phyloP scores from a whole-genome alignment of 2,329 filamentous ascomycete species.

The Pestalotiopsis sp. region DNA sequence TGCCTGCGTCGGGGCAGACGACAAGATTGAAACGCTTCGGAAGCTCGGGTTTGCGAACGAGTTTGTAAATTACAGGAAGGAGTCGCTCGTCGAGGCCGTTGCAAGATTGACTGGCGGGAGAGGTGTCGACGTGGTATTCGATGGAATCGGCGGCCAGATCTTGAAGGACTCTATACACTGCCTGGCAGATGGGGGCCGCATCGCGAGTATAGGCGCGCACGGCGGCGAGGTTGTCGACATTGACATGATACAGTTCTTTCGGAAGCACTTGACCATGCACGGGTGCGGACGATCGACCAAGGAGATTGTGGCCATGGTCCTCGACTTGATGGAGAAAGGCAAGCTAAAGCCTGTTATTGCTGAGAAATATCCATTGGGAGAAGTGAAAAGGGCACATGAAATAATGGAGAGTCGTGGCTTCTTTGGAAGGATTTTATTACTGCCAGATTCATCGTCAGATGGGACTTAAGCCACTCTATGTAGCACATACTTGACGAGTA shows the following conservation, averaged over 20 bases:
- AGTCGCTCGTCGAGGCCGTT: slow-evolving; percentile 1
- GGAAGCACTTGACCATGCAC: slow-evolving; percentile 10
- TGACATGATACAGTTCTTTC: slow-evolving; percentile 13
- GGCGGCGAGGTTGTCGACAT: slow-evolving; percentile 10
- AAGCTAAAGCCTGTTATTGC: neutral
- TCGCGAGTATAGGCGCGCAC: slow-evolving; percentile 9
- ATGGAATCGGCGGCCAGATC: slow-evolving; percentile 9
- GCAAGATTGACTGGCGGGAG: neutral
- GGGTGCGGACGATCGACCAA: slow-evolving; percentile 11
- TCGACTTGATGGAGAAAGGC: slow-evolving; percentile 5
- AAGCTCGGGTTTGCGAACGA: slow-evolving; percentile 5
- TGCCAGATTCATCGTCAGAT: neutral
- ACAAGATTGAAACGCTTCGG: slow-evolving; percentile 1
- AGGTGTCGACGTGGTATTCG: slow-evolving; percentile 10
- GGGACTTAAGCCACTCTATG: neutral
- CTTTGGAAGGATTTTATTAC: slow-evolving; percentile 7
- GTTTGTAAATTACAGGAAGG: slow-evolving; percentile 8
- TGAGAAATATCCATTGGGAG: neutral
- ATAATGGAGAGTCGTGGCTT: slow-evolving; percentile 4
- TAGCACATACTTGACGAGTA: neutral
- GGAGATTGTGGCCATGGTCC: slow-evolving; percentile 2
- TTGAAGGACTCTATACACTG: neutral
- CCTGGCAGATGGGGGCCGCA: slow-evolving; percentile 4
- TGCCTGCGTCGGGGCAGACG: slow-evolving; percentile 1
- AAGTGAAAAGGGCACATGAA: slow-evolving; percentile 1